These are phyloP conservation scores for Leishmania gerbilli DNA, from an alignment of 208 protist genomes.

Conservation along the genomic window DNA sequence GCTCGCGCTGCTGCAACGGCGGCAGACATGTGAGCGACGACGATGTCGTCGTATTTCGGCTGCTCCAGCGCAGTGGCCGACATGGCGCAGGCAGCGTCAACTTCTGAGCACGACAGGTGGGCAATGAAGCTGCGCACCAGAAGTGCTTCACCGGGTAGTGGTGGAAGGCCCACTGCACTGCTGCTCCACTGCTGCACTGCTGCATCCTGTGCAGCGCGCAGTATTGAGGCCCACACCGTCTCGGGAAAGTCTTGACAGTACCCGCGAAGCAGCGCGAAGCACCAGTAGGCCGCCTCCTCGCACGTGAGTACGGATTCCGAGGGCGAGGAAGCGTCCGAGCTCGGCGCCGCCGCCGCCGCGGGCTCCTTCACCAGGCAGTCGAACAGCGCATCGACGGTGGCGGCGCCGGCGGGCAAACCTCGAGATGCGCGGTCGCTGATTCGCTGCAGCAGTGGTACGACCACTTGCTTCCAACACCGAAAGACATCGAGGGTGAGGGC, in stretches of 20 bases:
- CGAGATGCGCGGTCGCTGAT: background rate
- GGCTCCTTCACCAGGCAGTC: conserved; percentile 1
- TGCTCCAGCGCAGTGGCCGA: background rate
- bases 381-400: conserved; percentile 6
- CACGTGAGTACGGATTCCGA: background rate
- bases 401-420: background rate
- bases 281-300: conserved; percentile 19
- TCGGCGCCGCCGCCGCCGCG: background rate
- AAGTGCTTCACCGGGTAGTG: conserved; percentile 15
- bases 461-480: conserved; percentile 18
- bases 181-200: background rate
- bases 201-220: conserved; percentile 15
- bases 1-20: conserved; percentile 12
- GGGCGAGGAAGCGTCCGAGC: background rate
- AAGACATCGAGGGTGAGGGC: conserved; percentile 22
- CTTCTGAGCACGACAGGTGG: conserved; percentile 15
- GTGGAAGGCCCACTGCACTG: background rate
- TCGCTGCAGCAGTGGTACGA: conserved; percentile 20
- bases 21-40: background rate
- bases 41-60: background rate
- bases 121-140: conserved; percentile 30
- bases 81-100: background rate
- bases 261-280: conserved; percentile 23
- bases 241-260: conserved; percentile 27
- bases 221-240: conserved; percentile 19